phyloP scores from a whole-genome alignment of 2,329 filamentous ascomycete species.

The Pezicula rhizophila region DNA sequence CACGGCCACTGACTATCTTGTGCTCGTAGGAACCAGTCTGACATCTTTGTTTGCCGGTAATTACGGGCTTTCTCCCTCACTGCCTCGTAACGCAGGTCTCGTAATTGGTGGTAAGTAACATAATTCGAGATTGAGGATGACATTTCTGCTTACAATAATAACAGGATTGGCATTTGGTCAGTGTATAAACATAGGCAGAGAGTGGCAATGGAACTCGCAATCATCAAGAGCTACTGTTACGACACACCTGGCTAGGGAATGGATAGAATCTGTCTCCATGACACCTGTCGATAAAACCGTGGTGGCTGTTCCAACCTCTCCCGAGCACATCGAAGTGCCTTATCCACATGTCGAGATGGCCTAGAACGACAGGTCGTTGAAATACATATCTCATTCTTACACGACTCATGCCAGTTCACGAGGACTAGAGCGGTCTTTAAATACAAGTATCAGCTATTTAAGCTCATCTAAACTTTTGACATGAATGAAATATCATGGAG shows the following conservation, averaged over 20 bases:
- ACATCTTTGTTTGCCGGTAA: constrained; percentile 17
- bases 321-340: too few relatives aligned
- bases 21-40: constrained; percentile 12
- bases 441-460: too few relatives aligned
- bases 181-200: not conserved
- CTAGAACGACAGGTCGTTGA: too few relatives aligned
- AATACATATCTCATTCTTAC: too few relatives aligned
- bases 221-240: not conserved
- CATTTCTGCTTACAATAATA: not conserved
- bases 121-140: not conserved
- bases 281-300: too few relatives aligned
- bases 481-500: too few relatives aligned
- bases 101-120: constrained; percentile 12
- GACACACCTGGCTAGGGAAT: not conserved
- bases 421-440: too few relatives aligned
- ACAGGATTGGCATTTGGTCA: constrained; percentile 4
- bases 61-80: constrained; percentile 18
- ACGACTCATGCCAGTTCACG: too few relatives aligned
- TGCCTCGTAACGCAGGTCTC: constrained; percentile 15
- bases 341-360: too few relatives aligned
- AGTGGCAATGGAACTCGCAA: not conserved
- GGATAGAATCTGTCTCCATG: not conserved
- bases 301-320: too few relatives aligned
- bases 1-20: constrained; percentile 12
- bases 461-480: too few relatives aligned